Evolutionary conservation across 2,329 filamentous ascomycete species (phyloP).

Genomic region (Xylariomycetidae sp.): DNA sequence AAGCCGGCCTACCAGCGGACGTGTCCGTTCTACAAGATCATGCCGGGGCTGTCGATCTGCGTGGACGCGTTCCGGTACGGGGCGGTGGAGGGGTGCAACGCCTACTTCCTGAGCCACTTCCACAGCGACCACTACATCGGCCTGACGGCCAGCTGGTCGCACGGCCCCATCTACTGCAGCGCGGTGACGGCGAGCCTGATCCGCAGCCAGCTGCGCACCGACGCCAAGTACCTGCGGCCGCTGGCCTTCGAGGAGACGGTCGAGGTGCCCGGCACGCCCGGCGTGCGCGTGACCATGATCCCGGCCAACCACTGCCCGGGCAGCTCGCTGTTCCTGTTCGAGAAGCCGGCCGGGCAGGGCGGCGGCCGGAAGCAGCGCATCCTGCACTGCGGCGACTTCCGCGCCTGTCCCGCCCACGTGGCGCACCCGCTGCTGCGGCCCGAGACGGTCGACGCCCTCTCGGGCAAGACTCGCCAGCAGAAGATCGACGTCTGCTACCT

Average conservation of each 20-base stretch:
- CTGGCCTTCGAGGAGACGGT: constrained; percentile 77
- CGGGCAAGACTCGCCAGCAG: constrained; percentile 69
- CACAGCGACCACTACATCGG: constrained; percentile 98
- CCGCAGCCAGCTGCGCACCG: constrained; percentile 76
- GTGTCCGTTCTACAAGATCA: constrained; percentile 97
- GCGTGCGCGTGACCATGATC: constrained; percentile 88
- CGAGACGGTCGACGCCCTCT: constrained; percentile 62
- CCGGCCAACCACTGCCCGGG: constrained; percentile 95
- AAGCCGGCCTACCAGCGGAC: constrained; percentile 84
- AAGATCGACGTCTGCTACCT: constrained; percentile 94
- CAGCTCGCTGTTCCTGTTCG: constrained; percentile 87
- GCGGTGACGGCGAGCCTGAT: constrained; percentile 87
- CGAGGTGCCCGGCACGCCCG: constrained; percentile 75
- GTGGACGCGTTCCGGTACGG: constrained; percentile 97
- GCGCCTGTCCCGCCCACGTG: constrained; percentile 80
- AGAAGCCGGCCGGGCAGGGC: constrained; percentile 64
- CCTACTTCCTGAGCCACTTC: constrained; percentile 96
- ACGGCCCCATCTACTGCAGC: constrained; percentile 96
- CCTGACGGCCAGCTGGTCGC: constrained; percentile 78
- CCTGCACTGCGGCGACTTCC: constrained; percentile 91
- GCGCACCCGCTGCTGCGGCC: constrained; percentile 76
- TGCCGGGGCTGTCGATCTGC: constrained; percentile 86
- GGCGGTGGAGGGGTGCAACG: constrained; percentile 82
- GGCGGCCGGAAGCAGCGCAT: constrained; percentile 66
- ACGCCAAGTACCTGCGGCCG: constrained; percentile 76